These are phyloP conservation scores for Calonectria pseudoturangicola DNA, from an alignment of 2,329 filamentous ascomycete genomes.

Conservation along the genomic window DNA sequence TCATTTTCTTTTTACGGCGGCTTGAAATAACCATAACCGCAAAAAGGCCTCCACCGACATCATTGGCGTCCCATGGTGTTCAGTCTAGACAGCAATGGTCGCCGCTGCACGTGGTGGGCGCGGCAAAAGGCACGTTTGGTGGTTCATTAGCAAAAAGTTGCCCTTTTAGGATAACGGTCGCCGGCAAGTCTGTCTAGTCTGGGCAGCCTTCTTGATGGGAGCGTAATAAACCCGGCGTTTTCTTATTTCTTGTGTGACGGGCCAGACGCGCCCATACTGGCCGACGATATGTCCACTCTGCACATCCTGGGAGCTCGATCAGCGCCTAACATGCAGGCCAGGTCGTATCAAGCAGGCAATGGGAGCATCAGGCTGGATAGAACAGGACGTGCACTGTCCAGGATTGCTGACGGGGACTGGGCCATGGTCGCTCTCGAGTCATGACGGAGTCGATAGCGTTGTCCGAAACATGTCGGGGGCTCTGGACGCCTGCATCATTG, in stretches of 20 bases:
- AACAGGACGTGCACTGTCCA: slow-evolving; percentile 5
- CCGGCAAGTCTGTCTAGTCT: too few relatives aligned
- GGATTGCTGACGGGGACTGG: slow-evolving; percentile 1
- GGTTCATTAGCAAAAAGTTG: not conserved
- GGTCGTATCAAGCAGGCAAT: not conserved
- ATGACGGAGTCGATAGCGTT: not conserved
- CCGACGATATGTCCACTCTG: not conserved
- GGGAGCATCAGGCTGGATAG: not conserved
- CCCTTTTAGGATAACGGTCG: not conserved
- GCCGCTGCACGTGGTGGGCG: slow-evolving; percentile 1
- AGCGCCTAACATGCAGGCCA: not conserved
- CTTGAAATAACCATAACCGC: not conserved
- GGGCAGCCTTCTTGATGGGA: not conserved
- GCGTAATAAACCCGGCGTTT: not conserved
- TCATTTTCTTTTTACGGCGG: not conserved
- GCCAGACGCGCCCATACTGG: not conserved
- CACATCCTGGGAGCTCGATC: not conserved
- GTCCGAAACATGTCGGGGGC: slow-evolving; percentile 1
- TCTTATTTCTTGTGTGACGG: not conserved
- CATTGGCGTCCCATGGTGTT: not conserved
- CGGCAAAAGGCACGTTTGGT: not conserved
- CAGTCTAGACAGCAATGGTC: not conserved
- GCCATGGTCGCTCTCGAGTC: not conserved
- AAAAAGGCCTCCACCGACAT: slow-evolving; percentile 4
- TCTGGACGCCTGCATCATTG: not conserved